Evolutionary conservation across 192 early-diverging fungal species (phyloP).

Genomic region (Linnemannia zychae): DNA sequence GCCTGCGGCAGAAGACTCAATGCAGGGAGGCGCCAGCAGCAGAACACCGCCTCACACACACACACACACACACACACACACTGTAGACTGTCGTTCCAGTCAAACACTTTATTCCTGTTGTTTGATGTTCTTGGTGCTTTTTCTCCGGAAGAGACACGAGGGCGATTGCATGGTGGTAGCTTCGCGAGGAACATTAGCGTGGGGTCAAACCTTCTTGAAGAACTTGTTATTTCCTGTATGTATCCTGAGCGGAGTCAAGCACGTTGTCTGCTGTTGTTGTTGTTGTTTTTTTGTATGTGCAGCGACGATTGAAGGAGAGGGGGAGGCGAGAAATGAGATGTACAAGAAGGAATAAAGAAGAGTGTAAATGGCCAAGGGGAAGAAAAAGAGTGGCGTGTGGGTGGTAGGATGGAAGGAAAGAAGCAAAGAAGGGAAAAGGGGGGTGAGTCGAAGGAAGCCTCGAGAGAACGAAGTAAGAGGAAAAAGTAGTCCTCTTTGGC

Average conservation of each 20-base stretch:
- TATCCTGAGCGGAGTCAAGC: conserved; percentile 10
- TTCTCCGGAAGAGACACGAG: not conserved
- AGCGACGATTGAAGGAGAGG: conserved; percentile 1
- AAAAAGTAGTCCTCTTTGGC: no score
- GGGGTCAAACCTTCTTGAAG: conserved; percentile 30
- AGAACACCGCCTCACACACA: not conserved
- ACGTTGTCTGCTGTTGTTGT: not conserved
- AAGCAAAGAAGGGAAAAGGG: no score
- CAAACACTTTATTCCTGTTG: not conserved
- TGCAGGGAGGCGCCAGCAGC: not conserved
- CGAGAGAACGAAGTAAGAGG: no score
- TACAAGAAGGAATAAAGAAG: not conserved
- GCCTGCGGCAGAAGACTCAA: not conserved
- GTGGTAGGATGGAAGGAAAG: not conserved
- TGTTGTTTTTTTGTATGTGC: conserved; percentile 5
- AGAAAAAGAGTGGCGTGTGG: not conserved
- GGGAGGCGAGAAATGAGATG: not conserved
- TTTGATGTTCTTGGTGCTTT: not conserved
- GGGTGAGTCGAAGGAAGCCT: no score
- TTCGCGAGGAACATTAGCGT: conserved; percentile 15
- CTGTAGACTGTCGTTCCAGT: not conserved
- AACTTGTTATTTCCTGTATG: not conserved
- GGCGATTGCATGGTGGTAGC: not conserved
- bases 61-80: no score
- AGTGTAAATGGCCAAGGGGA: not conserved